A percentile compares a stretch with the other conserved stretches of the same genome.
Conservation (phyloP, 257 asterid species). For the Solanum sitiens region DNA sequence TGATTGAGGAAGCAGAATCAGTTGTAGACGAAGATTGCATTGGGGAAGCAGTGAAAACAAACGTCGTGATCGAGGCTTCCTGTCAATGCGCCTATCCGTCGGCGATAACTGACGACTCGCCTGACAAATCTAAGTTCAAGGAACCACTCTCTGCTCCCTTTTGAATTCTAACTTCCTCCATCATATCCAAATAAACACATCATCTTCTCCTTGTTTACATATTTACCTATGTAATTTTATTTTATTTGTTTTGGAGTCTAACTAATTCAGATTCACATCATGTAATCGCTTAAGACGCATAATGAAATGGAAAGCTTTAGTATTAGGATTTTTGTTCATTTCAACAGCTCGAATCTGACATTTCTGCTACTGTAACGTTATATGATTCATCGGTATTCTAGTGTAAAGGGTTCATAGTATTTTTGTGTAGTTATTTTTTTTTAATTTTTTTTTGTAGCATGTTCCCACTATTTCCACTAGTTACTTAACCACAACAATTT, state of each 20-base stretch:
- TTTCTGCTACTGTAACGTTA: background rate
- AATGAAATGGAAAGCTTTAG: background rate
- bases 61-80: constrained; percentile 3
- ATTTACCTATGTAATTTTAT: background rate
- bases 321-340: background rate
- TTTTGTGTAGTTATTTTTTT: background rate
- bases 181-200: background rate
- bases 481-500: too few species aligned
- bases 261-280: background rate
- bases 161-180: background rate
- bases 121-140: constrained; percentile 22
- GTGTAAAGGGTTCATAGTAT: background rate
- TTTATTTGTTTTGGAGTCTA: background rate
- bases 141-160: constrained; percentile 74
- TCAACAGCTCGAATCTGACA: background rate
- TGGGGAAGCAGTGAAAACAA: background rate
- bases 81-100: constrained; percentile 41
- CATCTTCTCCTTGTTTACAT: background rate
- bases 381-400: background rate
- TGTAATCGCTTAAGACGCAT: background rate
- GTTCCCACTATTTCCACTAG: too few species aligned
- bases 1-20: constrained; percentile 10
- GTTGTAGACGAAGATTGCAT: background rate
- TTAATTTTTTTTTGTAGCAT: too few species aligned
- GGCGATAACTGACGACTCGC: constrained; percentile 26